Conservation (phyloP, 495 filamentous ascomycete species). For the Choiromyces venosus region DNA sequence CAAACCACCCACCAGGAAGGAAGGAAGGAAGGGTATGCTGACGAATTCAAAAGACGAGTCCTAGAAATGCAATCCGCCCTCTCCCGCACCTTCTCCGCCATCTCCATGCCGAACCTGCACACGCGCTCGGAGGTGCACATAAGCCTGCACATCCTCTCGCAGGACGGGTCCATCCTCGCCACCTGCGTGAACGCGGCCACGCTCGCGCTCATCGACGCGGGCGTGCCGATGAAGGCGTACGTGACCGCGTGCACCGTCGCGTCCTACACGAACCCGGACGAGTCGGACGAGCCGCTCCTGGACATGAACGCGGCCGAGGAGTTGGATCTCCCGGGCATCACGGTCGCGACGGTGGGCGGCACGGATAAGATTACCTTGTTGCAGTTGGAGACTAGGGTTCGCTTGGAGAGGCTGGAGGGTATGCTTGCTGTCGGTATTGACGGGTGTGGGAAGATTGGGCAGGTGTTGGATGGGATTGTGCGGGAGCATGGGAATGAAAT, state of each 20-base stretch:
- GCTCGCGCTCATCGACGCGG: conserved; percentile 87
- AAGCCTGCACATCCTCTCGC: conserved; percentile 75
- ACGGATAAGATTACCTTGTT: conserved; percentile 70
- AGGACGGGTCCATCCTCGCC: conserved; percentile 86
- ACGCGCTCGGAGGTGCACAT: conserved; percentile 80
- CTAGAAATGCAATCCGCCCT: conserved; percentile 75
- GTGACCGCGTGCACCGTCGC: conserved; percentile 82
- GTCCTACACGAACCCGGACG: conserved; percentile 61
- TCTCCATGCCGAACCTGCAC: conserved; percentile 78
- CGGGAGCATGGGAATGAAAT: conserved; percentile 59
- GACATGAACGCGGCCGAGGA: conserved; percentile 85
- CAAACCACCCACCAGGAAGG: not conserved
- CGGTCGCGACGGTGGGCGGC: conserved; percentile 68
- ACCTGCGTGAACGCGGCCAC: conserved; percentile 87
- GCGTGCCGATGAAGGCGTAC: conserved; percentile 89
- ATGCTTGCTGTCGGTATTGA: conserved; percentile 90
- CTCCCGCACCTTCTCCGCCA: conserved; percentile 62
- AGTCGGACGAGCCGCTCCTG: conserved; percentile 73
- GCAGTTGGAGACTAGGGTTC: conserved; percentile 77
- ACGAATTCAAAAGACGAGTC: conserved; percentile 55
- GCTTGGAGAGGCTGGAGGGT: conserved; percentile 70
- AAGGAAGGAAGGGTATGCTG: not conserved
- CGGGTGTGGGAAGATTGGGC: conserved; percentile 78
- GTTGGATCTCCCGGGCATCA: conserved; percentile 81
- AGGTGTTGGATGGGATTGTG: conserved; percentile 67